Conservation (phyloP, 495 filamentous ascomycete species). For the Talaromyces thailandensis region DNA sequence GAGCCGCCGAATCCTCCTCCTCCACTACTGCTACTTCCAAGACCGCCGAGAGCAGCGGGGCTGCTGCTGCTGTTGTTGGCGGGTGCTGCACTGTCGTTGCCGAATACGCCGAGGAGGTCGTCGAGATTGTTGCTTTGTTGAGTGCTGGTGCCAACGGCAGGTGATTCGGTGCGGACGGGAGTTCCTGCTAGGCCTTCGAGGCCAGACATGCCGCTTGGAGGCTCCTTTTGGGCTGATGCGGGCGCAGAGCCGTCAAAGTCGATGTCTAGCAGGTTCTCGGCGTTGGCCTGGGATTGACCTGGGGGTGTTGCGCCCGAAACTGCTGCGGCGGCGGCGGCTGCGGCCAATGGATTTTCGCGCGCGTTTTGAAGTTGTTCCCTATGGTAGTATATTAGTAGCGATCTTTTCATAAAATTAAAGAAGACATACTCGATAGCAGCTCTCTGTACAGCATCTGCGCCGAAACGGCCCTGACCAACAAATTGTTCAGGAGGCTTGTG, state of each 20-base stretch:
- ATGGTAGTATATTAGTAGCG: not conserved
- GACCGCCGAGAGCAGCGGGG: slow-evolving; percentile 5
- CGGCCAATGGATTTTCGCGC: slow-evolving; percentile 88
- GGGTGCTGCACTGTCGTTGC: slow-evolving; percentile 23
- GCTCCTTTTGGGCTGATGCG: slow-evolving; percentile 69
- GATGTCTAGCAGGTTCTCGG: slow-evolving; percentile 94
- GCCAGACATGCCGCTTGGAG: slow-evolving; percentile 51
- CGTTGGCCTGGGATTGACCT: slow-evolving; percentile 58
- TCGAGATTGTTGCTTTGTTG: slow-evolving; percentile 61
- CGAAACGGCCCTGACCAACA: slow-evolving; percentile 87
- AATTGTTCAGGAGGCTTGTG: slow-evolving; percentile 97
- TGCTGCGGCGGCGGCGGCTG: slow-evolving; percentile 64
- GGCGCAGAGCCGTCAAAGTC: slow-evolving; percentile 95
- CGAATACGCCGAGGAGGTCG: slow-evolving; percentile 83
- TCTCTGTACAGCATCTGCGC: slow-evolving; percentile 88
- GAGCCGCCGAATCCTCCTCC: slow-evolving; percentile 15
- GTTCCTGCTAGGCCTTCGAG: slow-evolving; percentile 70
- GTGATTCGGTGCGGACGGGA: slow-evolving; percentile 68
- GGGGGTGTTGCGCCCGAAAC: slow-evolving; percentile 43
- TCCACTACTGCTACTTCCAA: not conserved
- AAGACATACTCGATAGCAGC: slow-evolving; percentile 74
- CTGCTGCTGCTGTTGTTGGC: slow-evolving; percentile 18
- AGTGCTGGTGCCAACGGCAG: slow-evolving; percentile 33
- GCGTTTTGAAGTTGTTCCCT: slow-evolving; percentile 83
- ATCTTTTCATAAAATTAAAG: slow-evolving; percentile 3